Base-by-base conservation (phyloP, 2,329 filamentous ascomycete species). In the Pseudopyricularia javanii region DNA sequence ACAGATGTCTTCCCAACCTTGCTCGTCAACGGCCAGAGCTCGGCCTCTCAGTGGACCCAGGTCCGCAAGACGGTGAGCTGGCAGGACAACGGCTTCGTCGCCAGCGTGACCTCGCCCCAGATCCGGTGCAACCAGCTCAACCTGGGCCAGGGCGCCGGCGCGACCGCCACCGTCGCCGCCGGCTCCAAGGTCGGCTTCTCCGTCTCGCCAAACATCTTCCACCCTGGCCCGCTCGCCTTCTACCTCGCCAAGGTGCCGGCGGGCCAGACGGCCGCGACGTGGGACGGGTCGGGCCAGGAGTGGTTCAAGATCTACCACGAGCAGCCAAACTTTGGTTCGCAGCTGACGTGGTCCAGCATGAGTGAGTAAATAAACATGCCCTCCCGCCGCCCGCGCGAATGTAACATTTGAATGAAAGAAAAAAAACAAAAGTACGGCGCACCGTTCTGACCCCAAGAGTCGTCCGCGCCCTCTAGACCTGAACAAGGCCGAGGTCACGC, bases 221-320 rank as follows among this genome's bases (percentile, higher is more conserved):
- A 70, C 57, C 68, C 67, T 3, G 68, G 68, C 0, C 67, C 70
- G 12, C 57, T 68, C 50, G 61, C 63, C 45, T 63, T 66, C 33
- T 69, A 67, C 60, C 59, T 70, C 59, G 66, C 67, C 55, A 65
- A 65, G 57, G 66, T 63, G 2, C 66, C 67, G 5, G 57, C 58
- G 2, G 67, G 67, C 9, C 58, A 66, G 54, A 60, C 62, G 17
- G 62, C 63, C 12, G 57, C 62, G 20, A 60, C 54, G 15, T 69
- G 64, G 62, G 62, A 65, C 53, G 65, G 65, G 3, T 55, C 59
- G 6, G 67, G 65, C 11, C 54, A 58, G 4, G 62, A 64, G 24
- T 70, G 66, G 66, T 69, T 69, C 62, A 70, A 69, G 60, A 64
- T 69, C 37, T 66, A 64, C 57, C 60, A 66, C 49, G 62, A 65